A percentile compares a stretch with the other conserved stretches of the same genome.
phyloP scores from a whole-genome alignment of 2,329 filamentous ascomycete species.

The Phaeoacremonium minimum region DNA sequence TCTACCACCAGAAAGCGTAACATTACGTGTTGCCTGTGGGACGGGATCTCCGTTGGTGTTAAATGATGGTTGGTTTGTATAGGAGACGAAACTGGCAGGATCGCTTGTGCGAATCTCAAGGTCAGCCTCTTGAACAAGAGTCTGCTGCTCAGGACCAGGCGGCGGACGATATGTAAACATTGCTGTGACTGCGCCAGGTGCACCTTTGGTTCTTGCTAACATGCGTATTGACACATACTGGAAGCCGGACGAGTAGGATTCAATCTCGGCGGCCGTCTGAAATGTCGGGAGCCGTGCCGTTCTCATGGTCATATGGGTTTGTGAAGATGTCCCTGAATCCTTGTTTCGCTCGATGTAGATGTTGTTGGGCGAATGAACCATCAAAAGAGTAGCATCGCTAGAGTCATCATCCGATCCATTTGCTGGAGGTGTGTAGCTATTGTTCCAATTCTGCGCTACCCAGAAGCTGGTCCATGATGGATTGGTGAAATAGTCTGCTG shows the following conservation, averaged over 20 bases:
- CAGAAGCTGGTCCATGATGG: conserved; percentile 23
- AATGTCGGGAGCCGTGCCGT: conserved; percentile 19
- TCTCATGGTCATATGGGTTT: conserved; percentile 26
- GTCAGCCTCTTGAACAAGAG: conserved; percentile 29
- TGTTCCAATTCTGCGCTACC: conserved; percentile 30
- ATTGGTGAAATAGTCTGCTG: conserved; percentile 24
- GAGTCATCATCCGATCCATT: conserved; percentile 12
- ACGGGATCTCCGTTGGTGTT: conserved; percentile 35
- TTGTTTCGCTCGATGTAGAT: conserved; percentile 31
- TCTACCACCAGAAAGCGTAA: conserved; percentile 25
- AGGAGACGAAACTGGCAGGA: conserved; percentile 29
- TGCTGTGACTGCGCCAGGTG: conserved; percentile 26
- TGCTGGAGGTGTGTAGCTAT: conserved; percentile 17
- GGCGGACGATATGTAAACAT: conserved; percentile 25
- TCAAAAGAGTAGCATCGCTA: conserved; percentile 25
- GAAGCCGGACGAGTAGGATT: conserved; percentile 18
- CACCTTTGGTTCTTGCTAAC: conserved; percentile 24
- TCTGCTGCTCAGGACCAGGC: conserved; percentile 11
- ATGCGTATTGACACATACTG: conserved; percentile 26
- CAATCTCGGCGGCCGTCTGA: conserved; percentile 23
- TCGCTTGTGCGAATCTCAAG: conserved; percentile 35
- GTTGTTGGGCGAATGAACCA: conserved; percentile 34
- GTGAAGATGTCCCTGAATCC: conserved; percentile 19
- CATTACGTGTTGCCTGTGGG: conserved; percentile 32
- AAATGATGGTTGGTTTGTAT: conserved; percentile 48